Base-by-base conservation (phyloP, 2,329 filamentous ascomycete genomes). In the Penicillium sp. region DNA sequence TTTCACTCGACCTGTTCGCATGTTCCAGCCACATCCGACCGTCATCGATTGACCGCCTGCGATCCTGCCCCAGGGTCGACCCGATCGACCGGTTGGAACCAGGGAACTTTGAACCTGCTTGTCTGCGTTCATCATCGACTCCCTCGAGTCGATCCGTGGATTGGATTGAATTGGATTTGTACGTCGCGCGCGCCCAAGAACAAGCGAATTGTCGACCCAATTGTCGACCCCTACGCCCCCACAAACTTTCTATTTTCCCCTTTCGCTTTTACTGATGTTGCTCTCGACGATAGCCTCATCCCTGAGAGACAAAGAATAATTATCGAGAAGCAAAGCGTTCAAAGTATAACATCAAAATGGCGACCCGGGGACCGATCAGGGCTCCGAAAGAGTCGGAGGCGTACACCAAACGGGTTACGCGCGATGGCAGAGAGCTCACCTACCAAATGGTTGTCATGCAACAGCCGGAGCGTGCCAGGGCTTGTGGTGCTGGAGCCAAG, bases 401-500 rank as follows among this genome's bases (percentile, higher is more conserved):
- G 67, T 74, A 75, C 26, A 73, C 77, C 56, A 76, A 75, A 57
- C 81, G 88, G 49, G 79, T 83, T 51, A 96, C 90, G 41, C 86
- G 85, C 65, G 87, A 89, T 66, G 90, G 90, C 59, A 86, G 89
- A 64, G 85, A 81, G 60, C 83, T 97, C 63, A 90, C 85, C 69
- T 97, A 97, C 75, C 81, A 84, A 61, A 80, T 97, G 73, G 86
- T 85, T 56, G 92, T 97, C 53, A 87, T 97, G 66, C 94, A 99
- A 76, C 91, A 97, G 73, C 94, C 94, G 20, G 89, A 96, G 77
- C 89, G 92, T 68, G 93, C 94, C 48, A 85, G 94, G 79, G 94
- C 94, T 53, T 99, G 94, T 74, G 94, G 94, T 68, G 92, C 92
- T 53, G 94, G 94, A 57, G 91, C 91, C 51, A 97, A 97, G 79